Evolutionary conservation across 2,329 filamentous ascomycete species (phyloP), one percentile per base, ranked within the genome.

Genomic region (Scytalidium lignicola): DNA sequence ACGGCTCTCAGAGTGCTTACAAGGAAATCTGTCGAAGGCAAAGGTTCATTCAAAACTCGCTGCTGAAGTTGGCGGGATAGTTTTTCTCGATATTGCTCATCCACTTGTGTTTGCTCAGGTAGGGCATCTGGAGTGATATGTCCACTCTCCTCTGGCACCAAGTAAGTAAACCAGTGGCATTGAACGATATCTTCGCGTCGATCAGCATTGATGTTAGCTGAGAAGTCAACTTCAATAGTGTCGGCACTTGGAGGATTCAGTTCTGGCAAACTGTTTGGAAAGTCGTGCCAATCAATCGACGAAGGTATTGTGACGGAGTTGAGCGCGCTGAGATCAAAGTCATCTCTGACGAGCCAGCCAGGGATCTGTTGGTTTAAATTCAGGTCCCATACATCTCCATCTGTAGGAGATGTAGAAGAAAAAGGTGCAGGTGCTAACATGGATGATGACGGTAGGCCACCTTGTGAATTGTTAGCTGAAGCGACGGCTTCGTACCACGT

Each of bases 31-130:
- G 37, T 41, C 3, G 44, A 26, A 13, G 44, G 44, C 44, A 46
- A 22, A 48, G 39, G 10, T 10, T 22, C 6, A 12, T 22, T 9
- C 4, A n/a, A 10, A 13, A 29, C 15, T 6, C 22, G 39, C 13
- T 18, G 29, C n/a, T 43, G 39, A 13, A 48, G 39, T 29, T 43
- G 43, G 3, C 10, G 5, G 7, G 32, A 20, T 7, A 48, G 39
- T 19, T 13, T 15, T 19, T 48, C 17, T 12, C 46, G 46, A 21
- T 43, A 48, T n/a, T 9, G n/a, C n/a, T 48, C 46, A 43, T 48
- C 39, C 13, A 48, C 32, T 9, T 23, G 39, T 9, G 18, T 21
- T 19, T n/a, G 3, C 20, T 19, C 29, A 26, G 18, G 9, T 22
- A 10, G 5, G 9, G 10, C 18, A n/a, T 29, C 19, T 7, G n/a